Evolutionary conservation across 1,284 basidiomycete species (phyloP), one percentile per base, ranked within the genome.

Genomic region (Cerioporus squamosus): DNA sequence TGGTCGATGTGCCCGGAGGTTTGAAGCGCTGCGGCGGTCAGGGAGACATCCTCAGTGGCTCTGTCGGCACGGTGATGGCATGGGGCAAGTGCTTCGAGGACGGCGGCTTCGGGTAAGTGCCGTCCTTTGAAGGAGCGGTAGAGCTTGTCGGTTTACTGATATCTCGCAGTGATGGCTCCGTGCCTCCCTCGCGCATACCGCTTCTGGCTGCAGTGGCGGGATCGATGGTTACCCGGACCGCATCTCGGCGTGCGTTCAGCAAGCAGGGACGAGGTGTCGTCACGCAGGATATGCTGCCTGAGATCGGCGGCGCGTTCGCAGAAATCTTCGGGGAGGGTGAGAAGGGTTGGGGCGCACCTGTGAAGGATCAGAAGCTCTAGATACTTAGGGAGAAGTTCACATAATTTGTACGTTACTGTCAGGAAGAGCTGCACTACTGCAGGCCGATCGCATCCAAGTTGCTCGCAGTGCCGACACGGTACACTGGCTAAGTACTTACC

Each of bases 1-100:
- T 94, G 12, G 81, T 92, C 29, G 87, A 92, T 61, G 76, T 81
- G 0, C 77, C 84, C 54, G 97, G 97, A 2, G 94, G 95, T 1
- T 71, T 95, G 64, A 97, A 97, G 77, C 81, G 97, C 52, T 96
- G 95, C 67, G 97, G 97, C 20, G 96, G 96, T 1, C 97, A 98
- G 73, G 97, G 97, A 0, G 97, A 99, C 74, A 88, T 99, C 46
- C 75, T 99, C 52, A 91, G 90, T 65, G 97, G 97, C 5, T 83
- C 84, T 39, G 88, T 95, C 7, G 96, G 95, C 0, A 87, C 94
- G 0, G 87, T 97, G 71, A 79, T 98, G 60, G 95, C 95, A 1
- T 99, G 97, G 96, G 94, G 91, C 2, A 91, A 91, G 72, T 94
- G 93, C 68, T 98, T 93, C 73, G 91, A 94, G 67, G 84, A 87